phyloP scores from a whole-genome alignment of 2,329 filamentous ascomycete genomes.

The Parafenestella ontariensis region DNA sequence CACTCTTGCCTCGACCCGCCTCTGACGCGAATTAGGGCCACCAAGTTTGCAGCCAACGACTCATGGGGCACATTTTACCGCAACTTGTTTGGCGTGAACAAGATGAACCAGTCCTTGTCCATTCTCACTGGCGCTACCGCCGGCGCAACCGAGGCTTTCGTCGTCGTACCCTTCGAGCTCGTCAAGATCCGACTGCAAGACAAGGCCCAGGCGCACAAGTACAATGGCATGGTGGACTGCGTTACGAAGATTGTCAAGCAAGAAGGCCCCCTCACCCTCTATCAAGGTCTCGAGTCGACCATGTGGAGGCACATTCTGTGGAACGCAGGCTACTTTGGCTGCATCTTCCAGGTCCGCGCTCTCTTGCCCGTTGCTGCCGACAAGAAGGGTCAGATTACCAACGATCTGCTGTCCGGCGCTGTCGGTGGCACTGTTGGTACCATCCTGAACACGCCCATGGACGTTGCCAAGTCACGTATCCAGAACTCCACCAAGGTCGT shows the following conservation, averaged over 20 bases:
- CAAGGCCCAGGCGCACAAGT: constrained; percentile 88
- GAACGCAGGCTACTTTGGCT: constrained; percentile 97
- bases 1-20: background rate
- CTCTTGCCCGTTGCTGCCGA: constrained; percentile 81
- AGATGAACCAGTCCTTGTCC: constrained; percentile 92
- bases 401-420: constrained; percentile 85
- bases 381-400: constrained; percentile 81
- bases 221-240: constrained; percentile 81
- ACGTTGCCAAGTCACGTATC: constrained; percentile 97
- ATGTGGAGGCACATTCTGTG: constrained; percentile 94
- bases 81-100: constrained; percentile 78
- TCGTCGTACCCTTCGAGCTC: constrained; percentile 97
- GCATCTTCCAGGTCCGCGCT: constrained; percentile 94
- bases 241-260: constrained; percentile 80
- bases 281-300: constrained; percentile 96
- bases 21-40: constrained; percentile 66
- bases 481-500: constrained; percentile 88
- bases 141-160: constrained; percentile 93
- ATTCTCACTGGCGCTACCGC: constrained; percentile 93
- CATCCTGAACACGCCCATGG: constrained; percentile 91
- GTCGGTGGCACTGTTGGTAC: constrained; percentile 91
- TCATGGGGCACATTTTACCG: constrained; percentile 97
- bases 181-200: constrained; percentile 99
- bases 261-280: constrained; percentile 87
- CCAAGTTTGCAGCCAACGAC: constrained; percentile 99